Percentiles rank a stretch among this genome's conserved stretches.
Conservation (phyloP, 805 yeast species). For the Schwanniomyces polymorphus region DNA sequence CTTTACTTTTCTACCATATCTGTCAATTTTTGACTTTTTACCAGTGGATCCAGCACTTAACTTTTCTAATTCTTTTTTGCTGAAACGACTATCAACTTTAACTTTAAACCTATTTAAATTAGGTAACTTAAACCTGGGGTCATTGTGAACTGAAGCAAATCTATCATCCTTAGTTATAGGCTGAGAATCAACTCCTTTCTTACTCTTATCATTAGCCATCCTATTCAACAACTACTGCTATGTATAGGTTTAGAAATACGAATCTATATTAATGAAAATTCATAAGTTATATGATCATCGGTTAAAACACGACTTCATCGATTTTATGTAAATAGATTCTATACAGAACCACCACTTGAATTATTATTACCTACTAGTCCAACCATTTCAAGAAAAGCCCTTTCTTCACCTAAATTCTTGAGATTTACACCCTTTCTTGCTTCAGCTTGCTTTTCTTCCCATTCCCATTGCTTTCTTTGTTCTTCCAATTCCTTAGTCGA, state of each 20-base stretch:
- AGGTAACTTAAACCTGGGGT: slow-evolving; percentile 84
- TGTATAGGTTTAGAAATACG: neutral
- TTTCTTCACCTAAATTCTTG: slow-evolving; percentile 70
- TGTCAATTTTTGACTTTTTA: slow-evolving; percentile 71
- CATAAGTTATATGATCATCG: neutral
- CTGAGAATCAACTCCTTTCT: slow-evolving; percentile 6
- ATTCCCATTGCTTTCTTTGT: slow-evolving; percentile 78
- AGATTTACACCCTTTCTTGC: slow-evolving; percentile 72
- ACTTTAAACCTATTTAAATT: slow-evolving; percentile 68
- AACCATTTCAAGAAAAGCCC: slow-evolving; percentile 86
- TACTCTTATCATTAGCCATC: slow-evolving; percentile 5
- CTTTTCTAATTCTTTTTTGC: slow-evolving; percentile 60
- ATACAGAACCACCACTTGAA: slow-evolving; percentile 51
- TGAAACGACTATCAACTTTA: slow-evolving; percentile 82
- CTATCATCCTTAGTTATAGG: slow-evolving; percentile 66
- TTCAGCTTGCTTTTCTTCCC: slow-evolving; percentile 87
- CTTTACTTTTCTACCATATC: slow-evolving; percentile 77
- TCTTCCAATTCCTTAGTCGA: slow-evolving; percentile 73
- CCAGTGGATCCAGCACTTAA: slow-evolving; percentile 43
- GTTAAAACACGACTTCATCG: neutral
- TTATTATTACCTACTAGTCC: slow-evolving; percentile 51
- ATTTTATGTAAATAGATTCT: neutral
- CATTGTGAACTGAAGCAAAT: slow-evolving; percentile 75
- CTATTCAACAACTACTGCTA: neutral
- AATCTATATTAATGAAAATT: neutral